A percentile compares a stretch with the other conserved stretches of the same genome.
Evolutionary conservation across 1,139 yeast species (phyloP).

Genomic region (Cylindricascospora bacillispora): DNA sequence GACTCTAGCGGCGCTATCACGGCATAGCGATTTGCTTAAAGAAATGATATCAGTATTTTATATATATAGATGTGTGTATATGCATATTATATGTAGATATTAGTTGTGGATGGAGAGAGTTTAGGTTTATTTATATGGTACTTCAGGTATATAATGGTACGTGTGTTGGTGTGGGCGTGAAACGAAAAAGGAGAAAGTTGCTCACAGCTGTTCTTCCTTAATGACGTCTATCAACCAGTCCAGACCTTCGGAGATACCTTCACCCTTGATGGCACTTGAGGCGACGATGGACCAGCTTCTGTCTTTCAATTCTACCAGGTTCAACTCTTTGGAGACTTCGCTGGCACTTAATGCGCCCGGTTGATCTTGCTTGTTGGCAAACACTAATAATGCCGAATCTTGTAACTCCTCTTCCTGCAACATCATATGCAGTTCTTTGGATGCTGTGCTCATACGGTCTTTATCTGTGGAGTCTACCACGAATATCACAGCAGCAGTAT

Average conservation of each 20-base stretch:
- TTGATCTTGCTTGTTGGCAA: conserved; percentile 96
- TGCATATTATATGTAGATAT: too few species aligned
- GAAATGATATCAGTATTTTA: too few species aligned
- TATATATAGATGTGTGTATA: too few species aligned
- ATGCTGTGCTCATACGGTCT: conserved; percentile 79
- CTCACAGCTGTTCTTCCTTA: conserved; percentile 69
- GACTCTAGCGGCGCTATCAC: not conserved
- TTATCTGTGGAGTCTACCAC: conserved; percentile 96
- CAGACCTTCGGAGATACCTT: conserved; percentile 88
- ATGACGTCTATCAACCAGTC: conserved; percentile 97
- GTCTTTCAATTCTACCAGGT: conserved; percentile 79
- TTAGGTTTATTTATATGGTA: too few species aligned
- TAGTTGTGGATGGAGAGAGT: too few species aligned
- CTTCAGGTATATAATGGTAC: too few species aligned
- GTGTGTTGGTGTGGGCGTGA: too few species aligned
- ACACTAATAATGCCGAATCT: conserved; percentile 82
- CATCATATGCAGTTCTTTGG: conserved; percentile 85
- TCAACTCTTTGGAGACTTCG: conserved; percentile 81
- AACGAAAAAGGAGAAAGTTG: too few species aligned
- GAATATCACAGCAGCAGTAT: conserved; percentile 90
- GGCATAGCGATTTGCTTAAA: too few species aligned
- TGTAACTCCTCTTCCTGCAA: conserved; percentile 81
- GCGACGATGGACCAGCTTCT: conserved; percentile 98
- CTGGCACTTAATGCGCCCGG: conserved; percentile 92
- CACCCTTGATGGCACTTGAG: conserved; percentile 91